Percentiles rank a stretch among this genome's conserved stretches.
These are phyloP conservation scores for Boletus sp. DNA, from an alignment of 1,284 basidiomycete genomes.

Conservation along the genomic window DNA sequence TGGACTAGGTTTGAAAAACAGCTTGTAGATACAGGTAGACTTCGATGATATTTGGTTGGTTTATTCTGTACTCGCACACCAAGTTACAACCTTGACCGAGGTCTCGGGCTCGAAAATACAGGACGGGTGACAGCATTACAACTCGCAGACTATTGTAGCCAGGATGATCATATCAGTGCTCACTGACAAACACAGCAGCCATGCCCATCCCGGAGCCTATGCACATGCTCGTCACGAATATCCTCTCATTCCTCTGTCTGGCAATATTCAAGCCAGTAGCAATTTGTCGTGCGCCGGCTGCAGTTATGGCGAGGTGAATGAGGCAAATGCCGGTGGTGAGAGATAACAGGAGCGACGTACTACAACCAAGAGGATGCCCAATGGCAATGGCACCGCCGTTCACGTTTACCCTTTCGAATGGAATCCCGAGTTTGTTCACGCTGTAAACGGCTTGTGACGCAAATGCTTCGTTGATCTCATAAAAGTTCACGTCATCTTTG, in stretches of 20 bases:
- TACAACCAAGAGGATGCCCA: conserved; percentile 80
- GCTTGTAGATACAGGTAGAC: too few species aligned
- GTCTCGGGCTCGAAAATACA: not conserved
- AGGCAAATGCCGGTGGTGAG: not conserved
- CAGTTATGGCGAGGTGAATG: conserved; percentile 12
- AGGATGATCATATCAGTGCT: conserved; percentile 47
- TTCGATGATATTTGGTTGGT: too few species aligned
- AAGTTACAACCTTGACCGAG: too few species aligned
- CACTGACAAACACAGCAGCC: conserved; percentile 79
- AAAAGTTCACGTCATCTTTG: conserved; percentile 84
- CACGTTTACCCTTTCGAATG: conserved; percentile 79
- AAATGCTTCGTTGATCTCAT: conserved; percentile 94
- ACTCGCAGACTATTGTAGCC: not conserved
- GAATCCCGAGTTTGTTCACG: conserved; percentile 72
- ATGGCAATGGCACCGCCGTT: conserved; percentile 89
- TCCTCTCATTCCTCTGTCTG: conserved; percentile 68
- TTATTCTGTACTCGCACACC: too few species aligned
- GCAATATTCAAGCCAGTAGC: conserved; percentile 82
- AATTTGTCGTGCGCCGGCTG: conserved; percentile 84
- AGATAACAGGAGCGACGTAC: conserved; percentile 42
- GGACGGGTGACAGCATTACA: not conserved
- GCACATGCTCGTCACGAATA: conserved; percentile 94
- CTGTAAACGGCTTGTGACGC: conserved; percentile 84
- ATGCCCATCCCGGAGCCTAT: conserved; percentile 92
- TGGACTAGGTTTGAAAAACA: too few species aligned